These are phyloP conservation scores for Hamamelis virginiana DNA, from an alignment of 164 flowering plant species.

Conservation along the genomic window DNA sequence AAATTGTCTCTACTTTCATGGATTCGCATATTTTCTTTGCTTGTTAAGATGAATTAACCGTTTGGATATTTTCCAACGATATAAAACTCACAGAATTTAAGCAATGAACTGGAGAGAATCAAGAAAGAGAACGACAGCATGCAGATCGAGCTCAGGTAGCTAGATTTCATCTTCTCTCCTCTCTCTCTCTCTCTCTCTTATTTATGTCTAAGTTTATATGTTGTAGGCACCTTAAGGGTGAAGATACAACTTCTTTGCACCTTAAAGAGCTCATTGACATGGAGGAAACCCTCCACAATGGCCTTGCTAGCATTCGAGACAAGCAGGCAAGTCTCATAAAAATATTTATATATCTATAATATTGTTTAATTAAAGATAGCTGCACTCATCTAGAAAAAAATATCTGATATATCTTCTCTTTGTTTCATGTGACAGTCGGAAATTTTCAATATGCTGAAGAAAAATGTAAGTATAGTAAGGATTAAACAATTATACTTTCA, in stretches of 20 bases:
- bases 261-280: conserved; percentile 52
- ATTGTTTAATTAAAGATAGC: neutral
- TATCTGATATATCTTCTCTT: neutral
- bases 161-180: neutral
- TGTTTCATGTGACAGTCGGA: conserved; percentile 34
- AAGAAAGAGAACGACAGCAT: conserved; percentile 87
- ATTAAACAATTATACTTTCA: neutral
- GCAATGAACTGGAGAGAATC: conserved; percentile 74
- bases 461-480: conserved; percentile 41
- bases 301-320: conserved; percentile 42
- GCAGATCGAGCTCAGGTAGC: conserved; percentile 80
- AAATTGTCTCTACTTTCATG: conserved; percentile 1
- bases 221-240: conserved; percentile 82
- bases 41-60: neutral
- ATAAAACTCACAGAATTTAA: conserved; percentile 46
- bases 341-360: neutral
- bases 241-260: conserved; percentile 58
- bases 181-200: neutral
- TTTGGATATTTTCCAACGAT: neutral
- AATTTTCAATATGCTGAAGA: conserved; percentile 23
- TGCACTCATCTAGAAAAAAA: neutral
- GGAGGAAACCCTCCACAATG: conserved; percentile 67
- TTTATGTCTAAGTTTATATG: neutral
- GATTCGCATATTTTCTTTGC: conserved; percentile 5
- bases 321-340: conserved; percentile 31